Percentiles rank a stretch among this genome's conserved stretches.
Conservation (phyloP, 441 rosid species). For the Raphanus hybrid region DNA sequence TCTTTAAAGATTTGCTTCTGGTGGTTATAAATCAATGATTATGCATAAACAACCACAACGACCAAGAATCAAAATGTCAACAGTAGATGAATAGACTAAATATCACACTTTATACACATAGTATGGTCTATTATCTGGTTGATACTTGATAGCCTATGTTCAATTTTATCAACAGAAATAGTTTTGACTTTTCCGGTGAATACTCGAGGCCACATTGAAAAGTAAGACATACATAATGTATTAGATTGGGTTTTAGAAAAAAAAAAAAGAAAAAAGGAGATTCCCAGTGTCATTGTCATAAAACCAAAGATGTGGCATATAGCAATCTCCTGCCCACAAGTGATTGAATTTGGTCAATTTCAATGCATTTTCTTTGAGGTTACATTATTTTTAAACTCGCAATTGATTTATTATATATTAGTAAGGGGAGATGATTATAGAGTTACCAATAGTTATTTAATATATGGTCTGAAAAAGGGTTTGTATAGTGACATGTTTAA, state of each 20-base stretch:
- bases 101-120: not conserved
- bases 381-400: slow-evolving; percentile 18
- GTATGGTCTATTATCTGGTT: slow-evolving; percentile 1
- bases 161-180: too few species aligned
- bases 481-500: slow-evolving; percentile 14
- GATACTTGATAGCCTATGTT: not conserved
- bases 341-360: slow-evolving; percentile 31
- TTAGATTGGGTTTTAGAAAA: slow-evolving; percentile 8
- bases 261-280: slow-evolving; percentile 11
- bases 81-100: slow-evolving; percentile 11
- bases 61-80: slow-evolving; percentile 20
- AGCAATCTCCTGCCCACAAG: slow-evolving; percentile 36
- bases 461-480: not conserved
- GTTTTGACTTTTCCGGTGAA: slow-evolving; percentile 17
- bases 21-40: slow-evolving; percentile 30
- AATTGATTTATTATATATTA: slow-evolving; percentile 2
- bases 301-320: slow-evolving; percentile 29
- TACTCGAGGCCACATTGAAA: slow-evolving; percentile 28
- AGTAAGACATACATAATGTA: not conserved
- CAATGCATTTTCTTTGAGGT: slow-evolving; percentile 28
- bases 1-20: slow-evolving; percentile 35
- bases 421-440: slow-evolving; percentile 27
- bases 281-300: slow-evolving; percentile 39
- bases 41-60: slow-evolving; percentile 19
- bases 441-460: slow-evolving; percentile 21